Evolutionary conservation across 371 early-diverging fungal genomes (phyloP).

Genomic region (Mucor racemosus): DNA sequence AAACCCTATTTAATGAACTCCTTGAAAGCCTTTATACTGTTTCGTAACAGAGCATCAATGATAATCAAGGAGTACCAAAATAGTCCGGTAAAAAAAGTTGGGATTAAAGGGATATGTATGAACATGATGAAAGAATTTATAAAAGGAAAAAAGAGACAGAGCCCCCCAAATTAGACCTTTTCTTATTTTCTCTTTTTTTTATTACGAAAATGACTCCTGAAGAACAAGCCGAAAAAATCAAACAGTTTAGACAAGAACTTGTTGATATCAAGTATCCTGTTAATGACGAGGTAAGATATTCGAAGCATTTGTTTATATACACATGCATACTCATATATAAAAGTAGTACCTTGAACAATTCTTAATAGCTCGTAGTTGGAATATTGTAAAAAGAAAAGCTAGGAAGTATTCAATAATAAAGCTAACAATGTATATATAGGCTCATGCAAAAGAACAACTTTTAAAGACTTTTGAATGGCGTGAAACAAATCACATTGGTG

Average conservation of each 20-base stretch:
- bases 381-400: conserved; percentile 49
- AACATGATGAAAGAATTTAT: too few species aligned
- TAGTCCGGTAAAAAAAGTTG: too few species aligned
- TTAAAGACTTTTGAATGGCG: conserved; percentile 75
- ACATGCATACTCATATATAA: not conserved
- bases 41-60: too few species aligned
- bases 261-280: conserved; percentile 16
- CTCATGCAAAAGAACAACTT: conserved; percentile 70
- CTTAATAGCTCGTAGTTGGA: conserved; percentile 66
- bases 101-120: too few species aligned
- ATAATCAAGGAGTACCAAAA: too few species aligned
- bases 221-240: conserved; percentile 15
- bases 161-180: too few species aligned
- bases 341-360: conserved; percentile 61
- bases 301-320: too few species aligned
- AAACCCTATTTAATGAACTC: too few species aligned
- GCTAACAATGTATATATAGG: conserved; percentile 35
- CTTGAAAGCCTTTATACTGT: too few species aligned
- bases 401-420: not conserved
- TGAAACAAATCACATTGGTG: conserved; percentile 65
- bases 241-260: conserved; percentile 20
- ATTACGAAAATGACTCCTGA: conserved; percentile 18
- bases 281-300: conserved; percentile 15
- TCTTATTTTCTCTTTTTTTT: not conserved
- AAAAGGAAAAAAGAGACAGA: too few species aligned